Evolutionary conservation across 1,284 basidiomycete genomes (phyloP), one percentile per base, ranked within the genome.

Genomic region (Sporisorium scitamineum): DNA sequence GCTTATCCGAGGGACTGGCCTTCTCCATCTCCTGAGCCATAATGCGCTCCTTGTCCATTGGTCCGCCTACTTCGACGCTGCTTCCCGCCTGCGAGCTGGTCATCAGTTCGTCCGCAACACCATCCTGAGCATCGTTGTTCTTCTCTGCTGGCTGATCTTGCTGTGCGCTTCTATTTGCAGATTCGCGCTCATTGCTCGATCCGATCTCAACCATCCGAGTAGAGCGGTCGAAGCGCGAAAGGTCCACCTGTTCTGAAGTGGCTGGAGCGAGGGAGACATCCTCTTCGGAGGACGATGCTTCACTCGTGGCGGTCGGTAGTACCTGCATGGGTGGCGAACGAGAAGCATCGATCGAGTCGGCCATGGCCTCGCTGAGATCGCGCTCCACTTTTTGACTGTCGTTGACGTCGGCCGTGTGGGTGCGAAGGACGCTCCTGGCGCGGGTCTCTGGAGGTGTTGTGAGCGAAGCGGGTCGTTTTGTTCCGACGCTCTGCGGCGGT

Each of bases 11-110:
- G 3, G 69, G 42, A 27, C 61, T 63, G 4, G 61, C 59, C 8
- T 56, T 13, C 31, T 81, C 73, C 64, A 70, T 67, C 47, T 79
- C 78, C 41, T 78, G 72, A 1, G 63, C 70, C 65, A 79, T 70
- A 42, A 67, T 58, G 9, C 53, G 68, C 29, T 69, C 67, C 32
- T 51, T 59, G 41, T 71, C 60, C 64, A 80, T 70, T 2, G 77
- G 77, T 44, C 77, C 77, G 7, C 61, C 62, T 6, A 77, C 41
- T 42, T 64, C 70, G 42, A 77, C 64, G 37, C 29, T 69, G 65
- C 69, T 72, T 3, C 74, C 70, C 13, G 64, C 63, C 32, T 61
- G 53, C 0, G 65, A 65, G 34, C 37, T 54, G 18, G 71, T 69
- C 61, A 68, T 67, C 22, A 61, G 37, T 42, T 50, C 57, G 24